A percentile compares a stretch with the other conserved stretches of the same genome.
These are phyloP conservation scores for Powellomyces hirtus DNA, from an alignment of 192 early-diverging fungal genomes.

Conservation along the genomic window DNA sequence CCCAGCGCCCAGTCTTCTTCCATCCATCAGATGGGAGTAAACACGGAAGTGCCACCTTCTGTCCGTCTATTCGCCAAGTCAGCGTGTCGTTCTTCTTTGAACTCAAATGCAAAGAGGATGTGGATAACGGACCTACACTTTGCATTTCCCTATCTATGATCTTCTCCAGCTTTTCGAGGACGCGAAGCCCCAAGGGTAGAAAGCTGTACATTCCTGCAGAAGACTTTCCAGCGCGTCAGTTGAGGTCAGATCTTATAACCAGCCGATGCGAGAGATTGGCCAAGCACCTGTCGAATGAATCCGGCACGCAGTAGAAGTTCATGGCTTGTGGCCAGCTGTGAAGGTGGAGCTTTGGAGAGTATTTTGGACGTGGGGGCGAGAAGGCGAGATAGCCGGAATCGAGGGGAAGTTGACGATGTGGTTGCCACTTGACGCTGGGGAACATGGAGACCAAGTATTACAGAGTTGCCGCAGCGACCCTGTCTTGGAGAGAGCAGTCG, in stretches of 20 bases:
- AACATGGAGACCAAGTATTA: too few relatives aligned
- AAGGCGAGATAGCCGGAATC: not conserved
- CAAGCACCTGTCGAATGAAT: conserved; percentile 68
- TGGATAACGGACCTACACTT: conserved; percentile 58
- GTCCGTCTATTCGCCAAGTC: conserved; percentile 44
- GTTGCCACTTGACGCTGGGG: too few relatives aligned
- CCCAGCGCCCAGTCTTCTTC: conserved; percentile 79
- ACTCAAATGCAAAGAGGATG: too few relatives aligned
- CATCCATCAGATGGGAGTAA: conserved; percentile 68
- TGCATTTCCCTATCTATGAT: conserved; percentile 84
- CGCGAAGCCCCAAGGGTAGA: conserved; percentile 77
- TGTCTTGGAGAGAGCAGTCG: too few relatives aligned
- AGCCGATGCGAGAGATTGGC: not conserved
- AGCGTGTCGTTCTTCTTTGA: not conserved
- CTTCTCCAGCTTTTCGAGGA: conserved; percentile 69
- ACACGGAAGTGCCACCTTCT: conserved; percentile 70
- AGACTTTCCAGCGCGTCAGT: conserved; percentile 45
- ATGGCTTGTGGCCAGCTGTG: conserved; percentile 37
- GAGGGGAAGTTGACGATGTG: too few relatives aligned
- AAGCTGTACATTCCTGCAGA: conserved; percentile 80
- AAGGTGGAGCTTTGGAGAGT: not conserved
- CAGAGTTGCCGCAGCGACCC: too few relatives aligned
- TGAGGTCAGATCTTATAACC: not conserved
- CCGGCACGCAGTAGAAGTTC: conserved; percentile 64
- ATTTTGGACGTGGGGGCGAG: conserved; percentile 1